Conservation (phyloP, 2,329 filamentous ascomycete species). For the Colletotrichum lentis region DNA sequence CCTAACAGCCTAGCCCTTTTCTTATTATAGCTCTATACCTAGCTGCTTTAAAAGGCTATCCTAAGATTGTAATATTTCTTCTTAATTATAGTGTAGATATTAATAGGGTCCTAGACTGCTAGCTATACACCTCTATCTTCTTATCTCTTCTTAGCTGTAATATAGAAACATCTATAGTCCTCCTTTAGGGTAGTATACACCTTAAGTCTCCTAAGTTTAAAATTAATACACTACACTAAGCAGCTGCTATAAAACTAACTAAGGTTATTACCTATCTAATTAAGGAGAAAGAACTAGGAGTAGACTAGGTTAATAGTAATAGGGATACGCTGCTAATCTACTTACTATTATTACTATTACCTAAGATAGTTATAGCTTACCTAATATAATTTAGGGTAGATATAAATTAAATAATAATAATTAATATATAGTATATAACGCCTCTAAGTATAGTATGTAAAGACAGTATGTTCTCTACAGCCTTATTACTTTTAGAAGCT, state of each 20-base stretch:
- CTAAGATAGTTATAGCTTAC: background rate
- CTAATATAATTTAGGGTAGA: background rate
- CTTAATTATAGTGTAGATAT: background rate
- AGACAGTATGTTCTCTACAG: background rate
- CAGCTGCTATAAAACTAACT: background rate
- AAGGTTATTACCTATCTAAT: background rate
- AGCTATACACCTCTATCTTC: background rate
- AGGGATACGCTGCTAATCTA: background rate
- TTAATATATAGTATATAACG: background rate
- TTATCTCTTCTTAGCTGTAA: constrained; percentile 1
- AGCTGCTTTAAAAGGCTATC: too few species aligned
- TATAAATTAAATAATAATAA: background rate
- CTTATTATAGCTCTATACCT: too few species aligned
- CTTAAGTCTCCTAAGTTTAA: background rate
- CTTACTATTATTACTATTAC: background rate
- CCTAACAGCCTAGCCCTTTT: too few species aligned
- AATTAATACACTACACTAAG: background rate
- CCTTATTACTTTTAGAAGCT: too few species aligned
- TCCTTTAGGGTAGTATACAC: background rate
- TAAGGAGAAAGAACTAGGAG: background rate
- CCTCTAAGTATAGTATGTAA: background rate
- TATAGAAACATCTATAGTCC: background rate
- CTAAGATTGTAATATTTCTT: background rate
- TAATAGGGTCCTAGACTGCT: background rate
- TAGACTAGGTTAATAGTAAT: background rate